phyloP scores from a whole-genome alignment of 495 filamentous ascomycete species.

The Penicillium coprophilum region DNA sequence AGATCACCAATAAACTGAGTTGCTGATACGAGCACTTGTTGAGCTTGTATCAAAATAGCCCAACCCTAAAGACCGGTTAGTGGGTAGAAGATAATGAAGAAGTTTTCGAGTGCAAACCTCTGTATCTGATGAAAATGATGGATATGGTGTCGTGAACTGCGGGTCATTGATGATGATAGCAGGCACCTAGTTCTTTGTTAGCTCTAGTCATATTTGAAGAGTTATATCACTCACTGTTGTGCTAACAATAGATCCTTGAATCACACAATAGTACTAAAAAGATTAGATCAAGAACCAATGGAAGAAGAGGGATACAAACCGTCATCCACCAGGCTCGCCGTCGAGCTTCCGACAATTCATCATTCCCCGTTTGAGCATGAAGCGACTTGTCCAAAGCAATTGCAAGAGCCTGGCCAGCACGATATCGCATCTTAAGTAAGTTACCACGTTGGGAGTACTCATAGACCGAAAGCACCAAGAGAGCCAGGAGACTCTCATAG shows the following conservation, averaged over 20 bases:
- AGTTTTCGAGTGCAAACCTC: slow-evolving; percentile 41
- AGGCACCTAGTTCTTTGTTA: slow-evolving; percentile 38
- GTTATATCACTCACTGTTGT: slow-evolving; percentile 47
- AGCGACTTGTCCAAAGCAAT: slow-evolving; percentile 54
- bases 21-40: slow-evolving; percentile 56
- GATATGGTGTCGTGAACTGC: slow-evolving; percentile 57
- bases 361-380: slow-evolving; percentile 45
- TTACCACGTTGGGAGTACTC: slow-evolving; percentile 63
- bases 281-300: slow-evolving; percentile 13
- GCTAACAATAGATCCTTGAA: slow-evolving; percentile 60
- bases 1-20: slow-evolving; percentile 58
- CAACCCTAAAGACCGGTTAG: slow-evolving; percentile 44
- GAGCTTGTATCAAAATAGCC: slow-evolving; percentile 55
- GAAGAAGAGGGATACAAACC: slow-evolving; percentile 24
- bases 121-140: slow-evolving; percentile 50
- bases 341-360: slow-evolving; percentile 54
- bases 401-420: slow-evolving; percentile 56
- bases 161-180: slow-evolving; percentile 56
- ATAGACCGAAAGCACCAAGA: slow-evolving; percentile 57
- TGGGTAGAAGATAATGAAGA: not conserved
- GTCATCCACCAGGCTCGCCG: slow-evolving; percentile 66
- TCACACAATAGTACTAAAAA: slow-evolving; percentile 54
- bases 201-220: slow-evolving; percentile 10
- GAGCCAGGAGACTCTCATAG: slow-evolving; percentile 54
- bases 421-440: slow-evolving; percentile 60